Evolutionary conservation across 2,329 filamentous ascomycete species (phyloP), one percentile per base, ranked within the genome.

Genomic region (Talaromyces sp.): DNA sequence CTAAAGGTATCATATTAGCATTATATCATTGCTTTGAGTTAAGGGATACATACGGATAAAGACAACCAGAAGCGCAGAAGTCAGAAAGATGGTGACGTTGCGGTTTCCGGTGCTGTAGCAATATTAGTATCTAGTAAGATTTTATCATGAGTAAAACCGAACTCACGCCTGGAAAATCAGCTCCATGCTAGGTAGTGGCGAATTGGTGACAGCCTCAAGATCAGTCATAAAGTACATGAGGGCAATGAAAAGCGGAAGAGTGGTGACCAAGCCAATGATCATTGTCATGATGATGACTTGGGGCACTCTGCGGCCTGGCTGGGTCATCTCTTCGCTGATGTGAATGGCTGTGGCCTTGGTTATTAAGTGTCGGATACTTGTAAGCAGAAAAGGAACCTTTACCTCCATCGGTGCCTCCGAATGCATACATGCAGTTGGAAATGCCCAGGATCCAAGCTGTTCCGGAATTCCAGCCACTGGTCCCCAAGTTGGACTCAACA

Each of bases 211-310:
- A 2, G 71, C 70, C 2, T 74, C 70, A 1, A 76, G 40, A 51
- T 76, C 73, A 7, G 68, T 69, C 17, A 75, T 70, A 19, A 69
- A 68, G 19, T 69, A 69, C 63, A 74, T 70, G 34, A 74, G 66
- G 4, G 68, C 71, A 5, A 76, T 58, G 8, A 68, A 69, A 61
- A 74, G 70, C 0, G 75, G 75, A 0, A 77, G 68, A 0, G 71
- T 67, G 0, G 74, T 76, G 0, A 71, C 3, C 15, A 76, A 63
- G 6, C 74, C 73, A 22, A 76, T 72, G 4, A 69, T 43, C 62
- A 73, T 68, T 3, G 73, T 74, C 38, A 74, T 25, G 36, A 72
- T 74, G 4, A 49, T 49, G 22, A 49, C 45, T 49, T 25, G 45
- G 15, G 45, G 45, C 19, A 49, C 45, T 25, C 22, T 25, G 45